These are phyloP conservation scores for Agaricus blazei DNA, from an alignment of 768 basidiomycete species.

Conservation along the genomic window DNA sequence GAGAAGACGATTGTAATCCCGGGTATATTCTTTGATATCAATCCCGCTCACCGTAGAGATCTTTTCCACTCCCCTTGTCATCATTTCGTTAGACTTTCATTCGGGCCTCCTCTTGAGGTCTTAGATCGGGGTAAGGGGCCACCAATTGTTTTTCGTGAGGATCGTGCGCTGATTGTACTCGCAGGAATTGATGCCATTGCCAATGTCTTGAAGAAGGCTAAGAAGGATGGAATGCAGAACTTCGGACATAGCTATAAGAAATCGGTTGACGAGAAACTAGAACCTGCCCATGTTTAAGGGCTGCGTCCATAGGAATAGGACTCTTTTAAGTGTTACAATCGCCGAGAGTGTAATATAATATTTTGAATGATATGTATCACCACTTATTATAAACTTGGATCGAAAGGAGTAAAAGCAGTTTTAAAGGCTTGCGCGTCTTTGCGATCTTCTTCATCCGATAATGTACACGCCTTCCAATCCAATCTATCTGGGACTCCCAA, in stretches of 20 bases:
- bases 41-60: conserved; percentile 79
- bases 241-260: conserved; percentile 61
- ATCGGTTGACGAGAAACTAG: neutral
- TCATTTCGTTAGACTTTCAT: conserved; percentile 83
- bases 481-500: conserved; percentile 70
- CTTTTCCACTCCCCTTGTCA: conserved; percentile 88
- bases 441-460: conserved; percentile 81
- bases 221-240: conserved; percentile 48
- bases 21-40: conserved; percentile 87
- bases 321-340: too few relatives aligned
- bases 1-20: conserved; percentile 89
- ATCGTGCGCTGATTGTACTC: neutral
- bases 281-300: conserved; percentile 17
- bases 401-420: conserved; percentile 70
- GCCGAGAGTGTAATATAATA: too few relatives aligned
- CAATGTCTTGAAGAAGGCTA: conserved; percentile 68
- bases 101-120: conserved; percentile 76
- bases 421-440: conserved; percentile 84
- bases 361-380: neutral
- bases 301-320: neutral
- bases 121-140: conserved; percentile 61
- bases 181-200: conserved; percentile 82
- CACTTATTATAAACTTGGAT: conserved; percentile 34
- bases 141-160: neutral
- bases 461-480: conserved; percentile 89